phyloP scores from a whole-genome alignment of 2,329 filamentous ascomycete genomes.

The Fusarium aywerte region DNA sequence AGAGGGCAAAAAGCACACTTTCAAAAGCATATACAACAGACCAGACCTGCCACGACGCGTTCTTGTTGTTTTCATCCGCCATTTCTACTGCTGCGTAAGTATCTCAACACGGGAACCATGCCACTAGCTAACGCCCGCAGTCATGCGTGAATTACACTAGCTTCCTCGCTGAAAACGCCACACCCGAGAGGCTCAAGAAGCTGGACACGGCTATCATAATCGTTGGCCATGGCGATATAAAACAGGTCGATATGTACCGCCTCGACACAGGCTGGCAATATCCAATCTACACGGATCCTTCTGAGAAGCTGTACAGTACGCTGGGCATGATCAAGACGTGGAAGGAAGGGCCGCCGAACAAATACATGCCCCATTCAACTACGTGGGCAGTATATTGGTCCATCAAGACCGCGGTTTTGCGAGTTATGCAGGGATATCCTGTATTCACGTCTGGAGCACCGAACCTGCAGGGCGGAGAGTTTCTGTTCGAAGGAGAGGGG shows the following conservation, averaged over 20 bases:
- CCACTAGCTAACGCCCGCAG: not conserved
- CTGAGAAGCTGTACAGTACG: conserved; percentile 11
- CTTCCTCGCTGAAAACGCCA: conserved; percentile 18
- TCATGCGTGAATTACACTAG: conserved; percentile 15
- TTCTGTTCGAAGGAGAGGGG: conserved; percentile 18
- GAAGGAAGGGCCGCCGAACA: conserved; percentile 9
- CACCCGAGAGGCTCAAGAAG: conserved; percentile 14
- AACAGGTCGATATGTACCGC: conserved; percentile 20
- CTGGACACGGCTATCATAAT: conserved; percentile 24
- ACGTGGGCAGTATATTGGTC: not conserved
- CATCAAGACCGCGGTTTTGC: conserved; percentile 1
- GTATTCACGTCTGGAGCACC: not conserved
- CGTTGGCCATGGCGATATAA: conserved; percentile 5
- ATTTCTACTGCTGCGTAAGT: conserved; percentile 28
- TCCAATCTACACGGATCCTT: conserved; percentile 26
- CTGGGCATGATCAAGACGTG: conserved; percentile 23
- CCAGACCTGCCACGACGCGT: not conserved
- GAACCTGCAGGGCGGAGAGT: conserved; percentile 27
- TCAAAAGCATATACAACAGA: conserved; percentile 25
- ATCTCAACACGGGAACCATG: rapidly evolving
- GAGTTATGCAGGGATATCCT: not conserved
- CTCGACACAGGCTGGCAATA: conserved; percentile 26
- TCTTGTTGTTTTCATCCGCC: conserved; percentile 29
- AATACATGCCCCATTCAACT: not conserved
- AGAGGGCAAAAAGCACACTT: conserved; percentile 10